Evolutionary conservation across 2,329 filamentous ascomycete species (phyloP).

Genomic region (Lecanicillium sp.): DNA sequence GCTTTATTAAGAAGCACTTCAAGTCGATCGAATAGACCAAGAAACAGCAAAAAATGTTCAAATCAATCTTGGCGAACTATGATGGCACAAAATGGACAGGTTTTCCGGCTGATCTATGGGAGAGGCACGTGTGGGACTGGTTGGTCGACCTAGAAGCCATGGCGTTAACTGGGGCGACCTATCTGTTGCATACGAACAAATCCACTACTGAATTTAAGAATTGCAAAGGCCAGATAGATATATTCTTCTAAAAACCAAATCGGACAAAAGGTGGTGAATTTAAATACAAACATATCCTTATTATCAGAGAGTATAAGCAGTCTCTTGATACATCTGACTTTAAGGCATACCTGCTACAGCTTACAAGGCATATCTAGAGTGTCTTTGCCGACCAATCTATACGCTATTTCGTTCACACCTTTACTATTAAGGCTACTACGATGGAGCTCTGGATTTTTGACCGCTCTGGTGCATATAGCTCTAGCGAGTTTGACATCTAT

Average conservation of each 20-base stretch:
- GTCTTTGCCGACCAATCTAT: slow-evolving; percentile 13
- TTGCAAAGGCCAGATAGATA: slow-evolving; percentile 14
- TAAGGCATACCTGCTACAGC: slow-evolving; percentile 12
- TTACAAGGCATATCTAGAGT: slow-evolving; percentile 12
- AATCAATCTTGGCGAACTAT: slow-evolving; percentile 4
- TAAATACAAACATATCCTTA: slow-evolving; percentile 14
- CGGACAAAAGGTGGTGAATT: slow-evolving; percentile 3
- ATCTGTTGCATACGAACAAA: slow-evolving; percentile 11
- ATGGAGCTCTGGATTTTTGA: slow-evolving; percentile 11
- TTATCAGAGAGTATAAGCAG: slow-evolving; percentile 14
- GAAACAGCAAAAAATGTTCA: slow-evolving; percentile 6
- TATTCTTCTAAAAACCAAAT: slow-evolving; percentile 13
- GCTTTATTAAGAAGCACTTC: slow-evolving; percentile 8
- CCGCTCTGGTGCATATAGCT: slow-evolving; percentile 10
- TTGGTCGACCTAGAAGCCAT: slow-evolving; percentile 3
- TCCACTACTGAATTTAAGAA: slow-evolving; percentile 13
- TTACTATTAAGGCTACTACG: slow-evolving; percentile 4
- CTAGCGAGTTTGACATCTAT: slow-evolving; percentile 11
- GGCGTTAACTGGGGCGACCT: slow-evolving; percentile 3
- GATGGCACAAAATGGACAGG: slow-evolving; percentile 3
- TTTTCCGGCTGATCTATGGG: slow-evolving; percentile 4
- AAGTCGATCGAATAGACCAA: slow-evolving; percentile 5
- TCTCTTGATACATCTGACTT: slow-evolving; percentile 10
- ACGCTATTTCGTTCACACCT: slow-evolving; percentile 12
- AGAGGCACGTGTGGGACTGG: slow-evolving; percentile 6